Base-by-base conservation (phyloP, 192 early-diverging fungal genomes). In the Piromyces sp. region DNA sequence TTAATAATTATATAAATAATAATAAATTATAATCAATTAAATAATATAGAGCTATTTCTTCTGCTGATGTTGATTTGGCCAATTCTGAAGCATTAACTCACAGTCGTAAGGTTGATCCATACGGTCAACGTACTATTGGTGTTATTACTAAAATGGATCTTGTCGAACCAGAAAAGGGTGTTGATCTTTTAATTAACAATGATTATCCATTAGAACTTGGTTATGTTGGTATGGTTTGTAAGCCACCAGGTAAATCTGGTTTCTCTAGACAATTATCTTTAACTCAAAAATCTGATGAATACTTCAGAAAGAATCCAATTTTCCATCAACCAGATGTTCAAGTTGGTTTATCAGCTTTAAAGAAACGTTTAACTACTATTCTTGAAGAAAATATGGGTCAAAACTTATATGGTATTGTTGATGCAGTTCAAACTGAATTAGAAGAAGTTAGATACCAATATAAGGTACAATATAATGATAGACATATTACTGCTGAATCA, bases 401-500 rank as follows among this genome's bases (percentile, higher is more conserved):
- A 58, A 94, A 91, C 29, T 87, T 99, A 40, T 91, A 91, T 82
- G 89, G 87, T 13, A 94, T 99, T 83, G 91, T 94, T n/a, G 94
- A 96, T 81, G 93, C 94, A 0, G 97, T 99, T n/a, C 94, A 98
- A 82, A 88, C 84, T 83, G 96, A 99, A 84, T 89, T 99, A 58
- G 96, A 98, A 80, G 96, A 99, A 86, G 92, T 96, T 16, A 90
- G 93, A 19, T 99, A 99, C 85, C 95, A 98, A 88, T 97, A 96
- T 89, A 99, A 99, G 86, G 97, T 99, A 16, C 95, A 96, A 79
- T 99, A 98, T 90, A 98, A 98, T 82, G 97, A 99, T 86, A 93
- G 95, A 82, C 89, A 92, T 30, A 94, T 99, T 81, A 95, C 95
- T 29, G 93, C 97, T 51, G 96, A 99, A 87, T 95, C 94, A 26